phyloP scores from a whole-genome alignment of 371 early-diverging fungal genomes.

The Mortierella sp. region DNA sequence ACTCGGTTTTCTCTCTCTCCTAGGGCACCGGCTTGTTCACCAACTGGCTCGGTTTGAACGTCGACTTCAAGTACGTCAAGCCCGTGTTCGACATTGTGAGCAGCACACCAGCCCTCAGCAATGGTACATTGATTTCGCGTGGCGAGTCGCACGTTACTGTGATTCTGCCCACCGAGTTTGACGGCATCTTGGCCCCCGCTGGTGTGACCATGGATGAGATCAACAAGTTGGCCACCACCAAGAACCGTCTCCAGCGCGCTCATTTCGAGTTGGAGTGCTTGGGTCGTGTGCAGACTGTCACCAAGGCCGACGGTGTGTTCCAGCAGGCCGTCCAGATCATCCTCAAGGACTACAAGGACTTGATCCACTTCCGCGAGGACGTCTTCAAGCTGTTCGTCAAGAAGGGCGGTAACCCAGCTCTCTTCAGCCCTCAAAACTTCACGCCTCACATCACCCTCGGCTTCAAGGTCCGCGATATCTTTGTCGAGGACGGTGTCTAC shows the following conservation, averaged over 20 bases:
- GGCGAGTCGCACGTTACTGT: constrained; percentile 85
- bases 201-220: constrained; percentile 80
- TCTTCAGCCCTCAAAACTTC: constrained; percentile 70
- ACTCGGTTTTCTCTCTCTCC: background rate
- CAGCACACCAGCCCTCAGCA: constrained; percentile 50
- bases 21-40: constrained; percentile 41
- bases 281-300: constrained; percentile 64
- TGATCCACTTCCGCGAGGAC: constrained; percentile 60
- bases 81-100: constrained; percentile 66
- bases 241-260: constrained; percentile 65
- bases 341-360: constrained; percentile 40
- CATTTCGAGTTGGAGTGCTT: constrained; percentile 70
- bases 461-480: constrained; percentile 71
- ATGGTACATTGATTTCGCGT: constrained; percentile 60
- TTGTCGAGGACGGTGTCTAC: constrained; percentile 74
- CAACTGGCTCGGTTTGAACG: constrained; percentile 71
- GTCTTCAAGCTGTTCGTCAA: constrained; percentile 61
- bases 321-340: constrained; percentile 48
- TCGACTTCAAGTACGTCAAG: constrained; percentile 67
- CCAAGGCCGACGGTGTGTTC: constrained; percentile 34
- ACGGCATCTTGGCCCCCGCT: constrained; percentile 61
- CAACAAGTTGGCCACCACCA: constrained; percentile 64
- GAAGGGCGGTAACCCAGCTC: constrained; percentile 68
- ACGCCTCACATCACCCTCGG: constrained; percentile 83
- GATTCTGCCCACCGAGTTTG: constrained; percentile 79